Evolutionary conservation across 2,329 filamentous ascomycete species (phyloP).

Genomic region (Hypoxylon sp.): DNA sequence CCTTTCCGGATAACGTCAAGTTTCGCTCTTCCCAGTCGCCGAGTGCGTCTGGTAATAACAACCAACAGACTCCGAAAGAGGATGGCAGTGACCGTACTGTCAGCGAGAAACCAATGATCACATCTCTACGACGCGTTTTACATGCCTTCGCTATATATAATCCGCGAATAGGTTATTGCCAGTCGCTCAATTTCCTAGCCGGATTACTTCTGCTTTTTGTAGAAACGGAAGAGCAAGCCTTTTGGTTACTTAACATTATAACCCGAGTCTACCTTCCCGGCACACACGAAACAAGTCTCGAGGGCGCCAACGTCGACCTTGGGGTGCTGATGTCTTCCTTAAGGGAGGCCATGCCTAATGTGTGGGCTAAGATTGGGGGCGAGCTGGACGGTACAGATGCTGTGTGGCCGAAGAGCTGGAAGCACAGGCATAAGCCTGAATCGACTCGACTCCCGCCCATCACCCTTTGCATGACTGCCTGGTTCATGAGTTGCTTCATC

Average conservation of each 20-base stretch:
- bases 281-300: slow-evolving; percentile 90
- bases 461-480: slow-evolving; percentile 91
- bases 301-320: slow-evolving; percentile 93
- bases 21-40: slow-evolving; percentile 76
- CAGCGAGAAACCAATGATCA: slow-evolving; percentile 82
- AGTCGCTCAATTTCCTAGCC: slow-evolving; percentile 94
- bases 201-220: slow-evolving; percentile 92
- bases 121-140: slow-evolving; percentile 85
- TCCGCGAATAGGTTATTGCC: slow-evolving; percentile 93
- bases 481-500: slow-evolving; percentile 98
- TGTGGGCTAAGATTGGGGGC: slow-evolving; percentile 90
- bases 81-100: slow-evolving; percentile 51
- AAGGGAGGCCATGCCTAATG: slow-evolving; percentile 82
- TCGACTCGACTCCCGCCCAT: slow-evolving; percentile 83
- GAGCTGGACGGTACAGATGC: slow-evolving; percentile 72
- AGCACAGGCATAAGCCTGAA: slow-evolving; percentile 59
- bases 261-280: slow-evolving; percentile 90
- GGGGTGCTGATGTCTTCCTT: slow-evolving; percentile 92
- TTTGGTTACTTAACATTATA: slow-evolving; percentile 94
- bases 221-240: slow-evolving; percentile 88
- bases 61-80: slow-evolving; percentile 57
- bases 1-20: slow-evolving; percentile 92
- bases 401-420: slow-evolving; percentile 57
- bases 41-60: slow-evolving; percentile 55
- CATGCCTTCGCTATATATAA: slow-evolving; percentile 93